Conservation (phyloP, 2,329 filamentous ascomycete species). For the Fonsecaea multimorphosa region DNA sequence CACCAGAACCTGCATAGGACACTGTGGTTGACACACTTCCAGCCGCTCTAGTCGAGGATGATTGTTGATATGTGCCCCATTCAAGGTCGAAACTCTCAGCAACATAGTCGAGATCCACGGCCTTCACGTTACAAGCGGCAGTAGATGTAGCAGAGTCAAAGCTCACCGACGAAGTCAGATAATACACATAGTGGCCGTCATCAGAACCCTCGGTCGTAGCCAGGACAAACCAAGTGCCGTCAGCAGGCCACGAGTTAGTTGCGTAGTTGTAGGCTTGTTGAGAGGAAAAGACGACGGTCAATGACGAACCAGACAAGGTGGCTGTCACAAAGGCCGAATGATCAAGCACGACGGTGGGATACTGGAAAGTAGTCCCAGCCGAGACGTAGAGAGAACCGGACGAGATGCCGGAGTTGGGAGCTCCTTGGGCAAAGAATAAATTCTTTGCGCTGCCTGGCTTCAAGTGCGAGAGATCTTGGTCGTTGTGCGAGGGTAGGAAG, state of each 20-base stretch:
- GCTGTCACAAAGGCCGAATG: neutral
- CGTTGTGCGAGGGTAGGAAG: neutral
- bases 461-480: conserved; percentile 2
- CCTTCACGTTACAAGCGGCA: neutral
- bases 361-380: neutral
- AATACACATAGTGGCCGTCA: conserved; percentile 1
- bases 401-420: neutral
- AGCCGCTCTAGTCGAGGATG: neutral
- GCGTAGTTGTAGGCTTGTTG: neutral
- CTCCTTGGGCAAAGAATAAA: neutral
- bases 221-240: neutral
- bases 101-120: neutral
- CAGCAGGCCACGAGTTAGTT: neutral
- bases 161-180: neutral
- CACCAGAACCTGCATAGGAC: neutral
- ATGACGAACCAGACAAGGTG: neutral
- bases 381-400: neutral
- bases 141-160: neutral
- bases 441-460: neutral
- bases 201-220: neutral
- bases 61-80: neutral
- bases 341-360: neutral
- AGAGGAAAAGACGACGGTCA: neutral
- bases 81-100: neutral
- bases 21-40: neutral